Evolutionary conservation across 1,284 basidiomycete species (phyloP).

Genomic region (Trichosporon coremiiforme): DNA sequence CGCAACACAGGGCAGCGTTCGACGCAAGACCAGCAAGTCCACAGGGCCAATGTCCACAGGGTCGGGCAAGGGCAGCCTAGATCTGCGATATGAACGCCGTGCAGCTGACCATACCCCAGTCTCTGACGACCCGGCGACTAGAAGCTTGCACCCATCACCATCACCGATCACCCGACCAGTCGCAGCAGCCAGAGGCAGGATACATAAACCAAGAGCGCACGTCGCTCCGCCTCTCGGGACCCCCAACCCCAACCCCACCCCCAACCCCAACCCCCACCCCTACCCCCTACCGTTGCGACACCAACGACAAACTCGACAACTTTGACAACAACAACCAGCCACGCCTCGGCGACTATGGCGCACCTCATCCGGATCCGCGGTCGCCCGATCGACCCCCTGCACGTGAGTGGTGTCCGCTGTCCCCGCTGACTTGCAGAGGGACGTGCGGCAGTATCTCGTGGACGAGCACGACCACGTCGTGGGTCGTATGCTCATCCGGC

Average conservation of each 20-base stretch:
- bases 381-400: not conserved
- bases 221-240: not conserved
- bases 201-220: not conserved
- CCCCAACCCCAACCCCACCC: not conserved
- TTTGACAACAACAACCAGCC: not conserved
- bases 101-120: not conserved
- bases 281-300: not conserved
- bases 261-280: too few relatives aligned
- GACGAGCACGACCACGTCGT: not conserved
- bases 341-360: not conserved
- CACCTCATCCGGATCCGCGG: not conserved
- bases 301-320: not conserved
- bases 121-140: not conserved
- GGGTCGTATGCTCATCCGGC: not conserved
- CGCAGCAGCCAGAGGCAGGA: not conserved
- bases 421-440: not conserved
- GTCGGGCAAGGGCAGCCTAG: not conserved
- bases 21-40: not conserved
- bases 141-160: too few relatives aligned
- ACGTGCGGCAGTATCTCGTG: constrained; percentile 6
- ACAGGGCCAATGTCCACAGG: not conserved
- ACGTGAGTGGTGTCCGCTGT: not conserved
- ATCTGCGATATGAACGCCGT: not conserved
- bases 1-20: not conserved
- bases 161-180: not conserved